phyloP scores from a whole-genome alignment of 257 asterid genomes.

The Ilex aquifolium region DNA sequence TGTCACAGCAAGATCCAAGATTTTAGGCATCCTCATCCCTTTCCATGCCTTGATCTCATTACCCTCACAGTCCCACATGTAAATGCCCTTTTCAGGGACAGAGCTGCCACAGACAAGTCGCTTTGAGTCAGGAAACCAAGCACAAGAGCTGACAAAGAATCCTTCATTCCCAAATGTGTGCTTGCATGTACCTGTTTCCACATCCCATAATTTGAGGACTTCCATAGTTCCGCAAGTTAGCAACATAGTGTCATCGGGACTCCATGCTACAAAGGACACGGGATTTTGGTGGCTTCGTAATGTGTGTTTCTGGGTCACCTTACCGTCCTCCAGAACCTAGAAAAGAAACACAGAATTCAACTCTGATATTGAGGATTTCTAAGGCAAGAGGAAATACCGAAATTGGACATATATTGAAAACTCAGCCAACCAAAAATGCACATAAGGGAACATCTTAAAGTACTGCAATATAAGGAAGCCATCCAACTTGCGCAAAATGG shows the following conservation, averaged over 20 bases:
- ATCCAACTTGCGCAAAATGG: too few species aligned
- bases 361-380: constrained; percentile 7
- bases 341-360: constrained; percentile 8
- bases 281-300: constrained; percentile 64
- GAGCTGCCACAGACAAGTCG: constrained; percentile 92
- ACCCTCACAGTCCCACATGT: constrained; percentile 90
- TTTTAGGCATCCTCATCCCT: constrained; percentile 88
- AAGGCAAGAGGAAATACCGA: background rate
- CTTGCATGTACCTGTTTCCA: constrained; percentile 74
- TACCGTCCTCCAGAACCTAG: constrained; percentile 72
- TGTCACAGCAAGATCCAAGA: constrained; percentile 83
- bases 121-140: constrained; percentile 96
- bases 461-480: too few species aligned
- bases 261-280: constrained; percentile 81
- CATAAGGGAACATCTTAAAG: too few species aligned
- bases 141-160: constrained; percentile 77
- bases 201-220: constrained; percentile 92
- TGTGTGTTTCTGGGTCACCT: constrained; percentile 34
- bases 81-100: constrained; percentile 78
- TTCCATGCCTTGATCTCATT: constrained; percentile 82
- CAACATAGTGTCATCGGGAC: constrained; percentile 88
- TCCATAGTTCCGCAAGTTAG: constrained; percentile 87
- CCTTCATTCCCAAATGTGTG: constrained; percentile 67
- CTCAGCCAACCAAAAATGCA: too few species aligned
- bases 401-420: too few species aligned